phyloP scores from a whole-genome alignment of 257 asterid genomes.

The Linaria vulgaris region DNA sequence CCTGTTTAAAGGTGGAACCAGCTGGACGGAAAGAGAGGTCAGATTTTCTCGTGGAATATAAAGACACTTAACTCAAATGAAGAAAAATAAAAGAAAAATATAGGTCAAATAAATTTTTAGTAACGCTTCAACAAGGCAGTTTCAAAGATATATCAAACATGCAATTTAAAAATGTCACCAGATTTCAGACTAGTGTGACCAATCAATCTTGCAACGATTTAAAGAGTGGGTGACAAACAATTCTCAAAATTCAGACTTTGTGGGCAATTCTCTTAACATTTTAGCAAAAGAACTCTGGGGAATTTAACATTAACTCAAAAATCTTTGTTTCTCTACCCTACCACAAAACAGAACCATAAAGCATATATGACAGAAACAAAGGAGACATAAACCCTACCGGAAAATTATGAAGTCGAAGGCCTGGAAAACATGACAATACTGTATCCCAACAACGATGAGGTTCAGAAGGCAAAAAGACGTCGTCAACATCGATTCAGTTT shows the following conservation, averaged over 20 bases:
- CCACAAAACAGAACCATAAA: background rate
- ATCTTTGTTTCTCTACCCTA: background rate
- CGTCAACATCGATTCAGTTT: background rate
- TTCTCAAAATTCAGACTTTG: background rate
- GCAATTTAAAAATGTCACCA: background rate
- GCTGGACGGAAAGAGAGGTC: no score
- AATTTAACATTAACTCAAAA: background rate
- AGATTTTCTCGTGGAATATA: no score
- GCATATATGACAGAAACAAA: background rate
- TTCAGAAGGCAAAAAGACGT: conserved; percentile 1
- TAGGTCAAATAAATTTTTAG: no score
- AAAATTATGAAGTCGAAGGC: background rate
- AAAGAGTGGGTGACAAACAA: background rate
- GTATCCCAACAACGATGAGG: background rate
- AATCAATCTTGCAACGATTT: background rate
- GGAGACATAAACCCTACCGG: background rate
- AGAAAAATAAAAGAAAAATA: no score
- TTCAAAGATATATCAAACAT: conserved; percentile 3
- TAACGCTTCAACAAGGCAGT: background rate
- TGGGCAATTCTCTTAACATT: background rate
- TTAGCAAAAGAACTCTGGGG: background rate
- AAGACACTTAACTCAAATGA: no score
- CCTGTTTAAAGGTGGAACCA: no score
- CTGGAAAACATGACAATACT: background rate
- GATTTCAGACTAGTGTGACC: conserved; percentile 4